Conservation (phyloP, 2,329 filamentous ascomycete species). For the Furcasterigmium sp. region DNA sequence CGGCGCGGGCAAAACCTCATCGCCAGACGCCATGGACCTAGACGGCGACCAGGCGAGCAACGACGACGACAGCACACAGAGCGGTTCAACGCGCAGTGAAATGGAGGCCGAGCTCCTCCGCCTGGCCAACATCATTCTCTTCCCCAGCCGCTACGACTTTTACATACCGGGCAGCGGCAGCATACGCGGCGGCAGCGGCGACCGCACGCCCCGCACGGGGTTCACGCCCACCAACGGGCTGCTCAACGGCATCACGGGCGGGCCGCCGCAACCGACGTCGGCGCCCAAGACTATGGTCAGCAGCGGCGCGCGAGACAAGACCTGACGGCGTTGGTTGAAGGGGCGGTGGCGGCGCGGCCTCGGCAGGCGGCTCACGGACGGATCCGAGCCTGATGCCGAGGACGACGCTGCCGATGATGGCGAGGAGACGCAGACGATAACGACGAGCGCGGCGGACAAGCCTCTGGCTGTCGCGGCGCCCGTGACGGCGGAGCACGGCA, state of each 20-base stretch:
- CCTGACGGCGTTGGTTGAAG: slow-evolving; percentile 16
- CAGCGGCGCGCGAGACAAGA: slow-evolving; percentile 3
- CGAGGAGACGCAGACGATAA: neutral
- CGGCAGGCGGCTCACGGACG: slow-evolving; percentile 1
- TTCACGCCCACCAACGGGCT: slow-evolving; percentile 4
- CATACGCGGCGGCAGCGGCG: slow-evolving; percentile 9
- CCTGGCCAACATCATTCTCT: slow-evolving; percentile 51
- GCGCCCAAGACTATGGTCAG: neutral
- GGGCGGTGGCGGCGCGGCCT: slow-evolving; percentile 12
- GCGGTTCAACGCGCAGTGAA: slow-evolving; percentile 21
- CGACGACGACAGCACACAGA: slow-evolving; percentile 17
- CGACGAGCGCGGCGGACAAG: slow-evolving; percentile 1
- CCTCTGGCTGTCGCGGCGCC: slow-evolving; percentile 4
- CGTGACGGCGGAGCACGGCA: slow-evolving; percentile 1
- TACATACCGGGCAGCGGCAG: slow-evolving; percentile 11
- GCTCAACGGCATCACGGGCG: neutral
- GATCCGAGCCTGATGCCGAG: slow-evolving; percentile 1
- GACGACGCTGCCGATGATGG: neutral
- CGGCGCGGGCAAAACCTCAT: slow-evolving; percentile 15
- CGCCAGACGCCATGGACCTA: slow-evolving; percentile 17
- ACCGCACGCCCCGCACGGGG: slow-evolving; percentile 10
- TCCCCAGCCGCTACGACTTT: slow-evolving; percentile 28
- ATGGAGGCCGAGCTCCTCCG: slow-evolving; percentile 48
- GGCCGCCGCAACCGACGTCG: slow-evolving; percentile 2
- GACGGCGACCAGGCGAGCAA: slow-evolving; percentile 16